These are phyloP conservation scores for Ilyonectria robusta DNA, from an alignment of 2,329 filamentous ascomycete genomes.

Conservation along the genomic window DNA sequence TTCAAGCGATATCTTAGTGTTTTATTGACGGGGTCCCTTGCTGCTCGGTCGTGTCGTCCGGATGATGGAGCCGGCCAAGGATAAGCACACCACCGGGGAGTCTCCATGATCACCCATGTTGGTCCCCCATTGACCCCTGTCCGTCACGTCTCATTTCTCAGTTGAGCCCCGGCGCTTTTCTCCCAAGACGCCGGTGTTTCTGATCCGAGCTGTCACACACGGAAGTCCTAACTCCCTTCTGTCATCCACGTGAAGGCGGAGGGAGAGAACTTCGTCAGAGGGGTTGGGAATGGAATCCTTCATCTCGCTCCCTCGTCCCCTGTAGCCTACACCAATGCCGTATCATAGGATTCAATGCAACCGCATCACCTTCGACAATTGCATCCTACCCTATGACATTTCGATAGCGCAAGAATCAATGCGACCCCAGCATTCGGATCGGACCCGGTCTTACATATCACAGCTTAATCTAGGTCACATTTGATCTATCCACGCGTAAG, in stretches of 20 bases:
- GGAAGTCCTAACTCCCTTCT: conserved; percentile 10
- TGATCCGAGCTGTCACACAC: conserved; percentile 23
- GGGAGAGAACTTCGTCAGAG: conserved; percentile 1
- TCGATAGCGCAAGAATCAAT: neutral
- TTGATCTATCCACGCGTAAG: conserved; percentile 1
- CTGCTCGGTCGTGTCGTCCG: conserved; percentile 38
- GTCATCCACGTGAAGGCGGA: conserved; percentile 7
- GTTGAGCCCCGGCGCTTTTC: conserved; percentile 29
- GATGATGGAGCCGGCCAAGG: conserved; percentile 40
- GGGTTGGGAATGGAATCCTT: conserved; percentile 17
- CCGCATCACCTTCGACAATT: neutral
- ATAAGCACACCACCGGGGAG: conserved; percentile 30
- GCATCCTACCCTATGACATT: neutral
- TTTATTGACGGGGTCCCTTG: conserved; percentile 34
- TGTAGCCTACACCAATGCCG: neutral
- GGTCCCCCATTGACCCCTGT: conserved; percentile 24
- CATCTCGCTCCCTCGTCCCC: conserved; percentile 8
- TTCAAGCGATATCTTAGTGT: conserved; percentile 37
- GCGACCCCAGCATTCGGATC: conserved; percentile 3
- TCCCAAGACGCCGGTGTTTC: conserved; percentile 42
- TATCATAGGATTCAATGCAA: conserved; percentile 7
- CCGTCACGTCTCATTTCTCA: conserved; percentile 29
- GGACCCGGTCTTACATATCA: conserved; percentile 2
- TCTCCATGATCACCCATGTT: conserved; percentile 30
- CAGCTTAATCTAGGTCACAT: conserved; percentile 2